These are phyloP conservation scores for Lepidium sativum DNA, from an alignment of 345 rosid species.

Conservation along the genomic window DNA sequence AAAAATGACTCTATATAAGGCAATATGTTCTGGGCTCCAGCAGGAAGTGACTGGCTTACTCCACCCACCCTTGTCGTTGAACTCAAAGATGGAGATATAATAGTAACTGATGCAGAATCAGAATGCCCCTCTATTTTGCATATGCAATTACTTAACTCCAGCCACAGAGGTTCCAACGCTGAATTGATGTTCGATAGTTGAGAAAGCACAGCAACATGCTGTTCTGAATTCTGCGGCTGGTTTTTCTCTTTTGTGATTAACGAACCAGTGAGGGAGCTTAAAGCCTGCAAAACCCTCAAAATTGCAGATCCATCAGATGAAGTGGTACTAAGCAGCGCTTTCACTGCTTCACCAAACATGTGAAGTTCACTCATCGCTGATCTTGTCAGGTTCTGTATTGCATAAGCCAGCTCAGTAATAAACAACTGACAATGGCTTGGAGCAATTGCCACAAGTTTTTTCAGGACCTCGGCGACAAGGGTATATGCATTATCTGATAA, in stretches of 20 bases:
- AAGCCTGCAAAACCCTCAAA: slow-evolving; percentile 80
- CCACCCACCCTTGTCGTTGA: slow-evolving; percentile 49
- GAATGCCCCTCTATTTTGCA: slow-evolving; percentile 84
- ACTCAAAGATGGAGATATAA: slow-evolving; percentile 31
- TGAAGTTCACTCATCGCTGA: slow-evolving; percentile 75
- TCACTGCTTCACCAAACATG: slow-evolving; percentile 73
- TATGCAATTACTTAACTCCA: slow-evolving; percentile 79
- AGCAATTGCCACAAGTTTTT: slow-evolving; percentile 71
- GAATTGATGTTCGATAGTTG: slow-evolving; percentile 56
- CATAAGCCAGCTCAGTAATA: slow-evolving; percentile 70
- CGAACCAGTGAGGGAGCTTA: slow-evolving; percentile 66
- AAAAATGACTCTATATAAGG: slow-evolving; percentile 96
- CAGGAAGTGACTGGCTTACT: slow-evolving; percentile 77
- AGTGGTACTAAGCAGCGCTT: slow-evolving; percentile 65
- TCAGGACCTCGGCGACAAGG: slow-evolving; percentile 88
- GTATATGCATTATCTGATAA: slow-evolving; percentile 87
- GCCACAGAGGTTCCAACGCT: slow-evolving; percentile 88
- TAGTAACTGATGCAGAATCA: slow-evolving; percentile 40
- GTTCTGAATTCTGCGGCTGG: slow-evolving; percentile 38
- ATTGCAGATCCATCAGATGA: slow-evolving; percentile 91
- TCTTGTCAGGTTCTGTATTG: slow-evolving; percentile 57
- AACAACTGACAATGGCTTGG: slow-evolving; percentile 78
- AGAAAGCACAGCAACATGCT: slow-evolving; percentile 52
- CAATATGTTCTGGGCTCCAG: slow-evolving; percentile 90
- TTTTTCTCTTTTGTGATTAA: slow-evolving; percentile 53